Evolutionary conservation across 1,284 basidiomycete species (phyloP).

Genomic region (Blastosporella zonata): DNA sequence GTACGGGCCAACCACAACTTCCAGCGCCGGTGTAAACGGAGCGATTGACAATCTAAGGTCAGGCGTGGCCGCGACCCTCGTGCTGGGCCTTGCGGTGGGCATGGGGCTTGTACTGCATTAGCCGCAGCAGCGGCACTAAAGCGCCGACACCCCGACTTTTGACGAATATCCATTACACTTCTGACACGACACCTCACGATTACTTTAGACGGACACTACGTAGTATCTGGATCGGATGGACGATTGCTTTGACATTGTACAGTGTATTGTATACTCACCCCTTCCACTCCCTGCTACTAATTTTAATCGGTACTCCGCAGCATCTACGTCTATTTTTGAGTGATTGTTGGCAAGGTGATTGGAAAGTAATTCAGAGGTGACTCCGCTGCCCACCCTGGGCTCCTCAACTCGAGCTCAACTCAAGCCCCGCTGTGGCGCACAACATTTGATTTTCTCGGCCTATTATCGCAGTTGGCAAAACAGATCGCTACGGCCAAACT

Average conservation of each 20-base stretch:
- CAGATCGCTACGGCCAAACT: no score
- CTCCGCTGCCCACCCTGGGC: no score
- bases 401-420: no score
- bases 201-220: background rate
- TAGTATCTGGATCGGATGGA: background rate
- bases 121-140: background rate
- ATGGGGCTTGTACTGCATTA: conserved; percentile 5
- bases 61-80: background rate
- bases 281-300: background rate
- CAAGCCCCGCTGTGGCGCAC: no score
- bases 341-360: no score
- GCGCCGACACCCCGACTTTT: no score
- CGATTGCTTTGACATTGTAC: background rate
- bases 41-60: background rate
- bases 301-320: background rate
- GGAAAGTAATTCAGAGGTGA: no score
- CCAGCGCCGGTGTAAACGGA: background rate
- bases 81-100: background rate
- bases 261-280: background rate
- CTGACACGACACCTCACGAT: background rate
- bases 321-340: background rate
- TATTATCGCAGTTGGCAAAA: no score
- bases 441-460: background rate
- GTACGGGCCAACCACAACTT: conserved; percentile 24
- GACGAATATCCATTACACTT: background rate